phyloP scores from a whole-genome alignment of 495 filamentous ascomycete species.

The Aspergillus ostianus region DNA sequence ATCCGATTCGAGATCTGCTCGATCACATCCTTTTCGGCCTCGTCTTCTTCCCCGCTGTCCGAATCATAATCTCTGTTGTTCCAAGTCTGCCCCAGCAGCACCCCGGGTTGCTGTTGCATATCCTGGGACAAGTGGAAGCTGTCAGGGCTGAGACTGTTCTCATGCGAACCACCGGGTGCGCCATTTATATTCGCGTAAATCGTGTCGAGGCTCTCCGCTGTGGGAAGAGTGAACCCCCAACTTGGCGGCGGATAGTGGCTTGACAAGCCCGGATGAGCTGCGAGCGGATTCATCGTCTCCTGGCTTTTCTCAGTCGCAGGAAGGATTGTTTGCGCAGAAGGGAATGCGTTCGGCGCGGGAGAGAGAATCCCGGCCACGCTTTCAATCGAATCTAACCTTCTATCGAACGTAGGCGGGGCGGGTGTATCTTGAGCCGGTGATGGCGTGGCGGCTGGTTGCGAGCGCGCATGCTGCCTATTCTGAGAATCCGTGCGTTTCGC shows the following conservation, averaged over 20 bases:
- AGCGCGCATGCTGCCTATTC: background rate
- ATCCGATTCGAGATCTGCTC: constrained; percentile 48
- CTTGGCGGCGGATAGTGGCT: constrained; percentile 29
- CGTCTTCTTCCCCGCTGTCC: constrained; percentile 45
- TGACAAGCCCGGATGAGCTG: constrained; percentile 21
- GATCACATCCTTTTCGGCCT: constrained; percentile 45
- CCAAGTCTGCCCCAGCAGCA: constrained; percentile 22
- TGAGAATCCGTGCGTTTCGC: constrained; percentile 11
- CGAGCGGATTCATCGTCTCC: constrained; percentile 26
- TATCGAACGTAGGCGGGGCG: constrained; percentile 12
- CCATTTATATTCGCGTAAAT: constrained; percentile 40
- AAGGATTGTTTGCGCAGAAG: constrained; percentile 15
- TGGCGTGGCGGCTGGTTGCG: background rate
- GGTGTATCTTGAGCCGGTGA: constrained; percentile 24
- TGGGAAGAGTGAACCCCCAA: constrained; percentile 45
- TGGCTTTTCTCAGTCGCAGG: constrained; percentile 18
- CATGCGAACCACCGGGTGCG: constrained; percentile 18
- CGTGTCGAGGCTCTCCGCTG: constrained; percentile 41
- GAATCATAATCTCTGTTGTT: constrained; percentile 31
- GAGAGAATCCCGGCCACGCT: constrained; percentile 11
- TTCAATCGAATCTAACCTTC: constrained; percentile 13
- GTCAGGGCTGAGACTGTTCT: constrained; percentile 29
- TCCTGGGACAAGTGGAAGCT: constrained; percentile 34
- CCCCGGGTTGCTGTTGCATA: constrained; percentile 35
- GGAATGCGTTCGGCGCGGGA: constrained; percentile 15